Percentiles rank a stretch among this genome's conserved stretches.
Evolutionary conservation across 768 basidiomycete species (phyloP).

Genomic region (Amanita subjunquillea): DNA sequence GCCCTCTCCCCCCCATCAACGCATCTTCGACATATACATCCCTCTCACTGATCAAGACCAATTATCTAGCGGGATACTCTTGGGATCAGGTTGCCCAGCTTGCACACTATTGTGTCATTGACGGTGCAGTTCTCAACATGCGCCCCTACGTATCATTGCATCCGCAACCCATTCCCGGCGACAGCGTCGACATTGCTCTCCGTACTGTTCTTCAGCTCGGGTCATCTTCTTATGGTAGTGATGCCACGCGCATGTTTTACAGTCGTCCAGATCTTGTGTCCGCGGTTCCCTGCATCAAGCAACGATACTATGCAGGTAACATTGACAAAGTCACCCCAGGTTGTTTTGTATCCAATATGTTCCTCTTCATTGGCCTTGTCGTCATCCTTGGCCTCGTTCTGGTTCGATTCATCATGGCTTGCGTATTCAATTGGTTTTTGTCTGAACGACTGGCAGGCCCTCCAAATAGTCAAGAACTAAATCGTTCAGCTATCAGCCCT

Average conservation of each 20-base stretch:
- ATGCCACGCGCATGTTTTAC: slow-evolving; percentile 83
- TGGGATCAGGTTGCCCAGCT: slow-evolving; percentile 82
- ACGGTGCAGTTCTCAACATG: slow-evolving; percentile 92
- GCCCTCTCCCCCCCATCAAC: slow-evolving; percentile 57
- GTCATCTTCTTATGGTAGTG: slow-evolving; percentile 56
- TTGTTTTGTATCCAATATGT: slow-evolving; percentile 82
- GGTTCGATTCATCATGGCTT: slow-evolving; percentile 92
- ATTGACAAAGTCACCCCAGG: slow-evolving; percentile 97
- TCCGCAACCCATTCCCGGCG: slow-evolving; percentile 52
- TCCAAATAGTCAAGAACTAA: slow-evolving; percentile 60
- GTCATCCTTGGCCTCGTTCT: slow-evolving; percentile 88
- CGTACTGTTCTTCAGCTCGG: slow-evolving; percentile 54
- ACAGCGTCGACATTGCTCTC: slow-evolving; percentile 75
- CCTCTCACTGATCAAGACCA: slow-evolving; percentile 60
- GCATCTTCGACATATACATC: slow-evolving; percentile 41
- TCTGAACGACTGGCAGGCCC: slow-evolving; percentile 74
- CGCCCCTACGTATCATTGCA: slow-evolving; percentile 75
- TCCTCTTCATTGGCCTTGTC: slow-evolving; percentile 84
- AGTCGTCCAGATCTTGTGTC: slow-evolving; percentile 53
- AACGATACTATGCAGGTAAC: slow-evolving; percentile 87
- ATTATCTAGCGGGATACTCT: slow-evolving; percentile 70
- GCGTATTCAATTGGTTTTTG: slow-evolving; percentile 94
- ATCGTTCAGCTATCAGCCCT: slow-evolving; percentile 82
- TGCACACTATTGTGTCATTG: slow-evolving; percentile 74
- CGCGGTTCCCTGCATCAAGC: slow-evolving; percentile 69